These are phyloP conservation scores for Dacryopinax spathularia DNA, from an alignment of 768 basidiomycete species.

Conservation along the genomic window DNA sequence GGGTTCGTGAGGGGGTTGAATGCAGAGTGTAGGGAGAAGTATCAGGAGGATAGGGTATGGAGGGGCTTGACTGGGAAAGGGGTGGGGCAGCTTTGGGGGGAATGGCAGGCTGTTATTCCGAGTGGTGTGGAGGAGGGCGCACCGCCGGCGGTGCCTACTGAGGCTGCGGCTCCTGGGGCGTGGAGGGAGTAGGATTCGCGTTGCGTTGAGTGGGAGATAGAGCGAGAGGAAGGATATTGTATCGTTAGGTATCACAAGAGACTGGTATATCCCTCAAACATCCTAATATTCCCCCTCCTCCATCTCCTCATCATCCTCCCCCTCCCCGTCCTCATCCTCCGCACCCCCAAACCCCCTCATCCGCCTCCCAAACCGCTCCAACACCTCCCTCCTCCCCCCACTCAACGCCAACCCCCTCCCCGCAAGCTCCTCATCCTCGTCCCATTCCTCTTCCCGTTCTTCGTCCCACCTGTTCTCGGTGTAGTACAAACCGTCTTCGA, in stretches of 20 bases:
- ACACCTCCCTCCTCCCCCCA: too few species aligned
- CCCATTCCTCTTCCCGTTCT: background rate
- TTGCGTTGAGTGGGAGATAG: too few species aligned
- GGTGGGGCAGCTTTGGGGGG: slow-evolving; percentile 43
- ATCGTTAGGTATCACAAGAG: too few species aligned
- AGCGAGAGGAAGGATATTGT: too few species aligned
- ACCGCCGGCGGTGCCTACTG: background rate
- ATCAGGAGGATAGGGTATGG: slow-evolving; percentile 41
- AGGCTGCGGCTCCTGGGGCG: background rate
- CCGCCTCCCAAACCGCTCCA: too few species aligned
- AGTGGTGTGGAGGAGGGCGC: background rate
- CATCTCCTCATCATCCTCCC: too few species aligned
- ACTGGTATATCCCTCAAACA: too few species aligned
- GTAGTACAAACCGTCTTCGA: background rate
- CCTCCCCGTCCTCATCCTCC: too few species aligned
- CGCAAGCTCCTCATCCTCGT: too few species aligned
- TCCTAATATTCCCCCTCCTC: too few species aligned
- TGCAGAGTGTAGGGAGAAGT: slow-evolving; percentile 32
- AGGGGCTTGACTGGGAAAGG: slow-evolving; percentile 37
- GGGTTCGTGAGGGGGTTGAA: slow-evolving; percentile 49
- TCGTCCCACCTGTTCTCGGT: background rate
- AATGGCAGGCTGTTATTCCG: slow-evolving; percentile 27
- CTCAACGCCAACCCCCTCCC: too few species aligned
- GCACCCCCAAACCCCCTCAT: too few species aligned
- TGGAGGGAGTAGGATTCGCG: background rate